These are phyloP conservation scores for Colletotrichum eleusines DNA, from an alignment of 2,329 filamentous ascomycete genomes.

Conservation along the genomic window DNA sequence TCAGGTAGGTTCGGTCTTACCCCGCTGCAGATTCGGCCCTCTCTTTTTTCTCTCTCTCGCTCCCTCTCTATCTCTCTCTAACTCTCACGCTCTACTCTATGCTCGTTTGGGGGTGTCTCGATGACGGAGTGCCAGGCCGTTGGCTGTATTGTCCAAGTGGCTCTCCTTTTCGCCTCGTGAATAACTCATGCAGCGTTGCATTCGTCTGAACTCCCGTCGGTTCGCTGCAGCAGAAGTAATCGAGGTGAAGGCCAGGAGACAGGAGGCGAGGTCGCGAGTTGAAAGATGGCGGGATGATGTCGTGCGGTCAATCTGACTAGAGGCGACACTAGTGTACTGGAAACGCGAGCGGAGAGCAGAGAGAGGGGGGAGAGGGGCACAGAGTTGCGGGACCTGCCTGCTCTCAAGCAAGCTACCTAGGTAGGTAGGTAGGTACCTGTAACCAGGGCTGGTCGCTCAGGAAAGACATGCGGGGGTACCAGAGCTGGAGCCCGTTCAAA, in stretches of 20 bases:
- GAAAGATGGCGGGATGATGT: constrained; percentile 10
- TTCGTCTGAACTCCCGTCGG: constrained; percentile 15
- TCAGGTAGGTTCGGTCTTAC: constrained; percentile 7
- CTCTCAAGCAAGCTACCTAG: neutral
- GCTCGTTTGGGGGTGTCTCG: constrained; percentile 7
- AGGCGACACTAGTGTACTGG: constrained; percentile 5
- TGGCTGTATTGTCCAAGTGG: neutral
- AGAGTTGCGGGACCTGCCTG: constrained; percentile 6
- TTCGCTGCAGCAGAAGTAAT: constrained; percentile 3
- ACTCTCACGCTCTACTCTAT: neutral
- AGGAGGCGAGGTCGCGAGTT: constrained; percentile 4
- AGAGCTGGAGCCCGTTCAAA: neutral
- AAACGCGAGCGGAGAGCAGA: constrained; percentile 14
- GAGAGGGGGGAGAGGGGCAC: neutral
- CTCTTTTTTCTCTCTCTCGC: neutral
- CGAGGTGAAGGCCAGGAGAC: constrained; percentile 6
- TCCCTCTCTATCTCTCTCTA: neutral
- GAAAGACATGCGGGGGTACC: constrained; percentile 4
- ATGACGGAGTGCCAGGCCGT: neutral
- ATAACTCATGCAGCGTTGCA: neutral
- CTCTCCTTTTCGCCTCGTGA: neutral
- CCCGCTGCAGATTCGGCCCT: constrained; percentile 18
- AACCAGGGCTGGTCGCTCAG: neutral
- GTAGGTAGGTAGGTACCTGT: no score
- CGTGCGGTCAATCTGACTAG: constrained; percentile 29